Percentiles rank a stretch among this genome's conserved stretches.
Conservation (phyloP, 2,329 filamentous ascomycete species). For the Fusarium brevicatenulatum region DNA sequence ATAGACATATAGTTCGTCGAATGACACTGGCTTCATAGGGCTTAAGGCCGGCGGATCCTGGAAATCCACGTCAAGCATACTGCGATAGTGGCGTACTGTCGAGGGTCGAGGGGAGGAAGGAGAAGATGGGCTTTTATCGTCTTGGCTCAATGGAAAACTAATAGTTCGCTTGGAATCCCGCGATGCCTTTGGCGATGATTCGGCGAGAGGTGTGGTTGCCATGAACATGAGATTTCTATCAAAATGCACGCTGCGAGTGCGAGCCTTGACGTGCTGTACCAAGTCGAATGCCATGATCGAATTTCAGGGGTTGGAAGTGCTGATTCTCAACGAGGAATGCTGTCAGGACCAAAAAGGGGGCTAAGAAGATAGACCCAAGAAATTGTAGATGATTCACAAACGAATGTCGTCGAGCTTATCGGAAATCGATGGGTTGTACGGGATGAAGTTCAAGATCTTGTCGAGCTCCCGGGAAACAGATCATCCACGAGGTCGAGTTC, state of each 20-base stretch:
- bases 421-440: conserved; percentile 42
- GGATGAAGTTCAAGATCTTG: conserved; percentile 14
- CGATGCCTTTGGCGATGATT: conserved; percentile 23
- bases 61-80: conserved; percentile 62
- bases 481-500: conserved; percentile 38
- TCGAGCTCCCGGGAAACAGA: conserved; percentile 15
- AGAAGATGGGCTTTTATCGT: conserved; percentile 10
- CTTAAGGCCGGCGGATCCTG: conserved; percentile 58
- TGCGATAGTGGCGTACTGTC: conserved; percentile 55
- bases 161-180: conserved; percentile 48
- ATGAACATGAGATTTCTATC: conserved; percentile 47
- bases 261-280: conserved; percentile 56
- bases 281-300: conserved; percentile 55
- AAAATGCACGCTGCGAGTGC: conserved; percentile 61
- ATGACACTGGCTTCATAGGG: conserved; percentile 56
- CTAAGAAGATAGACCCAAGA: conserved; percentile 55
- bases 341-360: conserved; percentile 48
- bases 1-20: conserved; percentile 58
- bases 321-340: conserved; percentile 40
- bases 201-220: conserved; percentile 25
- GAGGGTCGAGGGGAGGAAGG: conserved; percentile 14
- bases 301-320: conserved; percentile 42
- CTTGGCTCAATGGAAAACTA: conserved; percentile 42
- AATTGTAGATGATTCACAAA: conserved; percentile 57
- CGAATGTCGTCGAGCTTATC: conserved; percentile 50